phyloP scores from a whole-genome alignment of 441 rosid species.

The Metrosideros polymorpha region DNA sequence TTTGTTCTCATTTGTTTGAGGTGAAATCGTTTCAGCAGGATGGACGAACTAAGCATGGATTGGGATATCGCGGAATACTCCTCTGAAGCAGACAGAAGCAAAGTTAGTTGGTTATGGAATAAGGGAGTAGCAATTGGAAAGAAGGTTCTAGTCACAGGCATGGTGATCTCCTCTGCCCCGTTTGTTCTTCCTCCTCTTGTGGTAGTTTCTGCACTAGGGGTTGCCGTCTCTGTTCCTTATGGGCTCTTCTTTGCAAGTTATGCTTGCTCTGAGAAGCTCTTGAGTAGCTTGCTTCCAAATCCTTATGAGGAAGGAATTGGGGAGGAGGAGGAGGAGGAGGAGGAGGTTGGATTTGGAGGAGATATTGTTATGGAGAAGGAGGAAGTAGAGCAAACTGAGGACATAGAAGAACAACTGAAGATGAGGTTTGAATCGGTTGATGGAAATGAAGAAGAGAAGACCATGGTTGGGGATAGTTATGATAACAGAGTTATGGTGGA shows the following conservation, averaged over 20 bases:
- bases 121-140: conserved; percentile 49
- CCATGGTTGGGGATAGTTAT: background rate
- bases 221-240: conserved; percentile 56
- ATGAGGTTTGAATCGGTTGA: conserved; percentile 12
- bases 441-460: background rate
- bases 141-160: conserved; percentile 49
- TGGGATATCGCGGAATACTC: conserved; percentile 23
- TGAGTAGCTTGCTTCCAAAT: conserved; percentile 50
- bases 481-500: background rate
- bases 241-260: conserved; percentile 64
- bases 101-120: conserved; percentile 32
- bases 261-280: conserved; percentile 61
- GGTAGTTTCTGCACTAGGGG: conserved; percentile 44
- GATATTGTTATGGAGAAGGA: conserved; percentile 9
- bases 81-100: conserved; percentile 16
- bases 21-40: background rate
- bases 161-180: conserved; percentile 55
- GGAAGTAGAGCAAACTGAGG: conserved; percentile 19
- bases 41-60: conserved; percentile 5
- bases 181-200: conserved; percentile 60
- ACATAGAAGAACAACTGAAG: conserved; percentile 4
- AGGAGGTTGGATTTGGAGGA: background rate
- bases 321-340: background rate
- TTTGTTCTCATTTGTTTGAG: background rate
- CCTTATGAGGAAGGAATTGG: conserved; percentile 1